A percentile compares a stretch with the other conserved stretches of the same genome.
These are phyloP conservation scores for Trichothecium sympodiale DNA, from an alignment of 2,329 filamentous ascomycete species.

Conservation along the genomic window DNA sequence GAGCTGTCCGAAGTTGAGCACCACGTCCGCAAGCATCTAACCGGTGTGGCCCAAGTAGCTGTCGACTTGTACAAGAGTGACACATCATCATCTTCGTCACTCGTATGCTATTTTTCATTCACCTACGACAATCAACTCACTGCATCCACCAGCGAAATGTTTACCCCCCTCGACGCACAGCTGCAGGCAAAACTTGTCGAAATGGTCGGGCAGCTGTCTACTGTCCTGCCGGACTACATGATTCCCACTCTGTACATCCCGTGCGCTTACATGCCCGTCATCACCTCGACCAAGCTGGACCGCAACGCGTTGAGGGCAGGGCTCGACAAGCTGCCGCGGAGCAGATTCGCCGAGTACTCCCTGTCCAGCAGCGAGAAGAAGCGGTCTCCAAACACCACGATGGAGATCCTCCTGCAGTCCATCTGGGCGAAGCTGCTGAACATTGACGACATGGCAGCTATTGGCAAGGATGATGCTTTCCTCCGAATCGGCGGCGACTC, in stretches of 20 bases:
- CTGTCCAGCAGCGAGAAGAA: conserved; percentile 12
- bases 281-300: conserved; percentile 8
- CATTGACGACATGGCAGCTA: not conserved
- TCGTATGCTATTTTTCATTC: too few species aligned
- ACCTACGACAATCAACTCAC: too few species aligned
- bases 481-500: conserved; percentile 8
- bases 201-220: conserved; percentile 4
- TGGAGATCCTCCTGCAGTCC: conserved; percentile 18
- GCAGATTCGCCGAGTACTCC: conserved; percentile 1
- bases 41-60: not conserved
- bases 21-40: not conserved
- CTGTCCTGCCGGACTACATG: conserved; percentile 6
- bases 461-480: conserved; percentile 6
- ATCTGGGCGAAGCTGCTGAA: conserved; percentile 2
- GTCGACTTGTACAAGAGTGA: not conserved
- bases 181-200: conserved; percentile 7
- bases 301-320: not conserved
- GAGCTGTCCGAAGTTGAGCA: conserved; percentile 8
- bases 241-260: conserved; percentile 6
- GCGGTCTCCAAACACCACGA: conserved; percentile 17
- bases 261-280: not conserved
- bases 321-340: not conserved
- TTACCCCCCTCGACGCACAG: conserved; percentile 4
- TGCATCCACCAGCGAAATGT: not conserved
- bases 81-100: too few species aligned